Conservation (phyloP, 139 green algal genomes). For the Coelastrella sp. region DNA sequence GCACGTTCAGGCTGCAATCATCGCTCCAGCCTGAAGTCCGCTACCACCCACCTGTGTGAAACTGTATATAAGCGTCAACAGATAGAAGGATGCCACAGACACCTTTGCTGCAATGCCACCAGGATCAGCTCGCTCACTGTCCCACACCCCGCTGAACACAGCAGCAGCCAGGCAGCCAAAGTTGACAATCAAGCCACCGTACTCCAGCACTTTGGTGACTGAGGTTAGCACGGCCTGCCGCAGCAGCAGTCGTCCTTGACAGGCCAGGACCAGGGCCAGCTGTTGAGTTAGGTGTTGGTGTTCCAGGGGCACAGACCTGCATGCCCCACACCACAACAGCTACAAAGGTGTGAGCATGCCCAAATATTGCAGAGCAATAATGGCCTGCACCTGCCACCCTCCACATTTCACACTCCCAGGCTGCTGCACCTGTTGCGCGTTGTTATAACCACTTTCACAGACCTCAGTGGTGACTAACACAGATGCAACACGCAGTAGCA, state of each 20-base stretch:
- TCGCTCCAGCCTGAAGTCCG: too few species aligned
- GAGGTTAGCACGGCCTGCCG: conserved; percentile 47
- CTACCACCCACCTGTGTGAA: conserved; percentile 66
- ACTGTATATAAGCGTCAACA: conserved; percentile 70
- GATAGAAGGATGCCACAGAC: conserved; percentile 78
- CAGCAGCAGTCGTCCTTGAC: conserved; percentile 54
- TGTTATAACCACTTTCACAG: too few species aligned
- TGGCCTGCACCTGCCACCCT: neutral
- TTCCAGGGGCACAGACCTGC: conserved; percentile 8
- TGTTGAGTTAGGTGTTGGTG: conserved; percentile 37
- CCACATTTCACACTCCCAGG: neutral
- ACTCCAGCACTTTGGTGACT: conserved; percentile 65
- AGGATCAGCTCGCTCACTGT: neutral
- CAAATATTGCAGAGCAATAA: neutral
- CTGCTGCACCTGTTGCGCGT: neutral
- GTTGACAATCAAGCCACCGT: conserved; percentile 68
- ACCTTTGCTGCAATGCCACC: conserved; percentile 71
- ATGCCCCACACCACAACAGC: neutral
- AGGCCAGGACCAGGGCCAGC: conserved; percentile 54
- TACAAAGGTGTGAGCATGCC: neutral
- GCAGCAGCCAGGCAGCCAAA: conserved; percentile 63
- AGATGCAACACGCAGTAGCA: too few species aligned
- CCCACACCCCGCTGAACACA: conserved; percentile 59
- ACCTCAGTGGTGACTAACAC: too few species aligned
- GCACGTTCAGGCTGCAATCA: too few species aligned